Base-by-base conservation (phyloP, 225 moss, liverwort and hornwort genomes). In the Anthoceros angustus region DNA sequence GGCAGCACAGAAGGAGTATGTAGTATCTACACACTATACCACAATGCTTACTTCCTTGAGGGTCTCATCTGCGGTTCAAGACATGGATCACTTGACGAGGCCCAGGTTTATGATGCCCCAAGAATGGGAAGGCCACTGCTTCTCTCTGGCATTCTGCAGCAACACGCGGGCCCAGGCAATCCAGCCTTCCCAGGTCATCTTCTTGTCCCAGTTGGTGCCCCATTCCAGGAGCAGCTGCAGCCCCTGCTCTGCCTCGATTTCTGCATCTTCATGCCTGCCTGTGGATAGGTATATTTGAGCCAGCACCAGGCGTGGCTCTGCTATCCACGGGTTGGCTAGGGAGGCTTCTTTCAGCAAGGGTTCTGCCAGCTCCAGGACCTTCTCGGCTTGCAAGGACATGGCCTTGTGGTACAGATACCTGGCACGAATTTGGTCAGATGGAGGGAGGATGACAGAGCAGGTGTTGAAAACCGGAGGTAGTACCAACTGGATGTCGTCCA, bases 161-260 rank as follows among this genome's bases (percentile, higher is more conserved):
- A 95, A 25, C 10, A 88, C 73, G 5, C 94, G 79, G 0, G 76
- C 94, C 70, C 81, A 91, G 5, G 86, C 61, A 62, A 95, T 50
- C 91, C 88, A 95, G 5, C 85, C 84, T 64, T 88, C 95, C 95
- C 95, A 91, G 3, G 82, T 75, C 86, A 95, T 86, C 3, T 86
- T 82, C 66, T 95, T 95, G 75, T 95, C 95, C 95, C 95, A 95
- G 4, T 80, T 49, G 18, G 86, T 85, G 5, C 70, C 83, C 95
- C 91, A 91, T 61, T 82, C 77, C 40, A 95, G 18, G 72, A 95
- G 63, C 3, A 91, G 82, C 7, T 68, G 74, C 74, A 95, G 41
- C 0, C 88, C 95, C 72, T 73, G 64, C 0, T 41, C 69, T 2
- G 86, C 84, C 69, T 80, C 85, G 6, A 65, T 65, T 69, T 80